Evolutionary conservation across 2,329 filamentous ascomycete species (phyloP).

Genomic region (Talaromyces sp.): DNA sequence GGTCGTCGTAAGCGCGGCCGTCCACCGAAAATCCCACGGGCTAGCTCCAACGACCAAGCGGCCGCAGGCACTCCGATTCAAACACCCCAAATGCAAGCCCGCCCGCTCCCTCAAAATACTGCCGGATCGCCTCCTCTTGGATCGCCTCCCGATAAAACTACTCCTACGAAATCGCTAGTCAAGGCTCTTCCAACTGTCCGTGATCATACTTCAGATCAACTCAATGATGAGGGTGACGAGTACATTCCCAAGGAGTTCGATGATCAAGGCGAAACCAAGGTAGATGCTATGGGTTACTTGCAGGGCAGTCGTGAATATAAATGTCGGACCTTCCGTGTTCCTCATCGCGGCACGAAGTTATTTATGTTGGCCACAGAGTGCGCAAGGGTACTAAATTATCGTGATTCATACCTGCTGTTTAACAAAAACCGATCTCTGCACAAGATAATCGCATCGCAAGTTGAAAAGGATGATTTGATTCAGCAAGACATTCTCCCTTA

Average conservation of each 20-base stretch:
- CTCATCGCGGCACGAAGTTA: constrained; percentile 85
- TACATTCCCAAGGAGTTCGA: constrained; percentile 93
- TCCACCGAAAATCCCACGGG: constrained; percentile 52
- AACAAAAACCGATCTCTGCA: constrained; percentile 96
- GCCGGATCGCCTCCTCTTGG: constrained; percentile 59
- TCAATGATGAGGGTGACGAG: constrained; percentile 86
- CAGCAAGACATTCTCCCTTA: constrained; percentile 94
- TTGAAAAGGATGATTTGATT: constrained; percentile 95
- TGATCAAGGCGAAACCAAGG: constrained; percentile 92
- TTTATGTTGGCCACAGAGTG: constrained; percentile 99
- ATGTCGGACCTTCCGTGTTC: constrained; percentile 90
- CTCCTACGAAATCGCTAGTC: constrained; percentile 76
- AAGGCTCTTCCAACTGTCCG: constrained; percentile 94
- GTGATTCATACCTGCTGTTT: constrained; percentile 97
- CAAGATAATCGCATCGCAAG: constrained; percentile 96
- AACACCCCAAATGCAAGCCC: constrained; percentile 46
- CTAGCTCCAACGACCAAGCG: constrained; percentile 35
- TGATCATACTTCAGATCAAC: constrained; percentile 95
- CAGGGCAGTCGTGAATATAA: constrained; percentile 83
- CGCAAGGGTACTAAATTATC: constrained; percentile 87
- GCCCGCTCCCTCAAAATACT: constrained; percentile 35
- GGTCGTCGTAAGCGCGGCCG: constrained; percentile 54
- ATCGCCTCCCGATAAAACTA: constrained; percentile 71
- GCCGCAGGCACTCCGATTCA: constrained; percentile 37
- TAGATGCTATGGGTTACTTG: constrained; percentile 78